A percentile compares a stretch with the other conserved stretches of the same genome.
Conservation (phyloP, 176 grass and related monocot genomes). For the Hordeum vulgare region DNA sequence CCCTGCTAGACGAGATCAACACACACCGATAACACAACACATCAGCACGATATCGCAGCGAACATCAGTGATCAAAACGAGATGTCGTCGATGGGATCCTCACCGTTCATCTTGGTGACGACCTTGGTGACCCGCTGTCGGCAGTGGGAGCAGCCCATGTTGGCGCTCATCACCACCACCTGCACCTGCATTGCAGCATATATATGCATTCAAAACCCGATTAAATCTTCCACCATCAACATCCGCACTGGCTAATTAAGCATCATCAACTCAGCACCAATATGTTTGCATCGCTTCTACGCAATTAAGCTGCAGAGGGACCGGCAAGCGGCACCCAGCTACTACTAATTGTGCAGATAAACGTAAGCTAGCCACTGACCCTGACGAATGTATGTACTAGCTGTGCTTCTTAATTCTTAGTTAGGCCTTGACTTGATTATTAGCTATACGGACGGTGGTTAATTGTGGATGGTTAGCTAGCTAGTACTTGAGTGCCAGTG, state of each 20-base stretch:
- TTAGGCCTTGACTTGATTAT: conserved; percentile 4
- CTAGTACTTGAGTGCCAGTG: conserved; percentile 1
- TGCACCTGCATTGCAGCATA: conserved; percentile 70
- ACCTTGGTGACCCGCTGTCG: conserved; percentile 68
- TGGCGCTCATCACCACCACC: conserved; percentile 92
- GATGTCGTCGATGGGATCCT: conserved; percentile 10
- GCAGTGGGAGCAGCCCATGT: conserved; percentile 89
- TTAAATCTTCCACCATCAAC: background rate
- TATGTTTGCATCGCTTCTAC: conserved; percentile 10
- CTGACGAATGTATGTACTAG: background rate
- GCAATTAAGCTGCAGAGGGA: background rate
- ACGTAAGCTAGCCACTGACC: background rate
- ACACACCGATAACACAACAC: too few relatives aligned
- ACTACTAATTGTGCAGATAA: background rate
- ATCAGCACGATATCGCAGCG: background rate
- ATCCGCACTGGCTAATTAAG: background rate
- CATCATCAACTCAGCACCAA: background rate
- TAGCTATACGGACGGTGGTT: background rate
- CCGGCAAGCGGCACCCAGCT: background rate
- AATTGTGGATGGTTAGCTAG: background rate
- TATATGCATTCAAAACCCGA: background rate
- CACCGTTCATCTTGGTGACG: conserved; percentile 98
- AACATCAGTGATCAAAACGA: background rate
- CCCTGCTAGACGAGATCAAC: conserved; percentile 51
- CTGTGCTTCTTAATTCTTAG: background rate